Evolutionary conservation across 495 filamentous ascomycete genomes (phyloP), one percentile per base, ranked within the genome.

Genomic region (Penicillium atrosanguineum): DNA sequence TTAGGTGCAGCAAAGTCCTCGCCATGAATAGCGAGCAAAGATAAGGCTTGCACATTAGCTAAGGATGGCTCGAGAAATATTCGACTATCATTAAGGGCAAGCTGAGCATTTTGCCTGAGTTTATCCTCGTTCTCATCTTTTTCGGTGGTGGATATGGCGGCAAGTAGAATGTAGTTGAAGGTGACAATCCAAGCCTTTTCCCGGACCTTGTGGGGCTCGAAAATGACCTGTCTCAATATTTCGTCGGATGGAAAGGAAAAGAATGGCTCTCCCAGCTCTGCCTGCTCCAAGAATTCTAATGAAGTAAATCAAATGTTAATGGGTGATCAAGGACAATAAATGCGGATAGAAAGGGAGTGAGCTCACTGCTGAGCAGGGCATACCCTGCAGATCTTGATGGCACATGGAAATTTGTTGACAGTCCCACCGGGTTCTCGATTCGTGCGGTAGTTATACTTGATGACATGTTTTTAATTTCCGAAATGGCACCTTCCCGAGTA

Each of bases 1-100:
- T 62, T 68, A 11, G 65, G 65, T n/a, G 65, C 48, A 18, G 57
- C 52, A 29, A 50, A 66, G 21, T 68, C 59, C 44, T 68, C 56
- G 29, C 60, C 56, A 31, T 66, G 60, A 14, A 55, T 39, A 6
- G 62, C 56, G 15, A 64, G 44, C 18, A 68, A 31, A 20, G 49
- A 44, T 20, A 68, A 45, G 29, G 63, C 57, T 45, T 68, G 62
- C 9, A 68, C 47, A 25, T 53, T 63, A 14, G 50, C 29, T 23
- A 54, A 41, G 39, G 43, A 48, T 20, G 62, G 60, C n/a, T 61
- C 53, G 18, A 68, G 53, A 29, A 63, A 60, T 15, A 67, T 56
- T 4, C 43, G 52, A 9, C 53, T 49, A 44, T 64, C 54, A 16
- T 64, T 54, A 2, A 67, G 44, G 0, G 57, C 50, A 14, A 64